phyloP scores from a whole-genome alignment of 192 early-diverging fungal species.

The Spizellomyces punctatus region DNA sequence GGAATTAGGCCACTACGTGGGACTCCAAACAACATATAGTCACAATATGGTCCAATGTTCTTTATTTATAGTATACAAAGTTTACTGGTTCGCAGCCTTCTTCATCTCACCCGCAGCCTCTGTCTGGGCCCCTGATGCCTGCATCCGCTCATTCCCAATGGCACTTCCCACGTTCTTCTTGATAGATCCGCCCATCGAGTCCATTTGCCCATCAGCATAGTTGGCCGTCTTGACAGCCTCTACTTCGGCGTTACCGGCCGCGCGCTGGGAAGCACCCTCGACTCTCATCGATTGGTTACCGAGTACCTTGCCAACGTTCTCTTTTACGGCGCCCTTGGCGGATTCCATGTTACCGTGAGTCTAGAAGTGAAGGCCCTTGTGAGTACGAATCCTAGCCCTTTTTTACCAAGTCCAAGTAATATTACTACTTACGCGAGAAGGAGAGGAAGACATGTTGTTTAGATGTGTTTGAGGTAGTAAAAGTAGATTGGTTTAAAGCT shows the following conservation, averaged over 20 bases:
- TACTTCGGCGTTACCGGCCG: constrained; percentile 31
- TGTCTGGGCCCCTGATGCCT: constrained; percentile 34
- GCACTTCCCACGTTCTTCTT: constrained; percentile 40
- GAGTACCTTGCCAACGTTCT: constrained; percentile 22
- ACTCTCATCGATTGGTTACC: constrained; percentile 19
- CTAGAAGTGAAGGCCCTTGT: not conserved
- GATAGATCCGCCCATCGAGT: constrained; percentile 28
- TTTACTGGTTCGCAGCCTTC: not conserved
- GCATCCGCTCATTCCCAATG: constrained; percentile 41
- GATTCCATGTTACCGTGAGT: constrained; percentile 23
- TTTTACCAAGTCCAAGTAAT: too few relatives aligned
- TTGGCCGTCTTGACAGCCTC: constrained; percentile 12
- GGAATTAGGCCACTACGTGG: too few relatives aligned
- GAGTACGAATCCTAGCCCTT: not conserved
- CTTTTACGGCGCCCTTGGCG: constrained; percentile 29
- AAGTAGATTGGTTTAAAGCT: too few relatives aligned
- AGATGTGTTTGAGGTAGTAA: too few relatives aligned
- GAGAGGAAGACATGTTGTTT: too few relatives aligned
- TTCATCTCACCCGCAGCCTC: constrained; percentile 31
- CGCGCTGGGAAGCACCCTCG: constrained; percentile 30
- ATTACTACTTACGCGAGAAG: too few relatives aligned
- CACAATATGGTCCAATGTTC: too few relatives aligned
- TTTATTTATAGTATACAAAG: not conserved
- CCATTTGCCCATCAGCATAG: constrained; percentile 14
- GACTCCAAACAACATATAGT: too few relatives aligned